Percentiles rank a stretch among this genome's conserved stretches.
phyloP scores from a whole-genome alignment of 768 basidiomycete species.

The Podaxis mareebaensis region DNA sequence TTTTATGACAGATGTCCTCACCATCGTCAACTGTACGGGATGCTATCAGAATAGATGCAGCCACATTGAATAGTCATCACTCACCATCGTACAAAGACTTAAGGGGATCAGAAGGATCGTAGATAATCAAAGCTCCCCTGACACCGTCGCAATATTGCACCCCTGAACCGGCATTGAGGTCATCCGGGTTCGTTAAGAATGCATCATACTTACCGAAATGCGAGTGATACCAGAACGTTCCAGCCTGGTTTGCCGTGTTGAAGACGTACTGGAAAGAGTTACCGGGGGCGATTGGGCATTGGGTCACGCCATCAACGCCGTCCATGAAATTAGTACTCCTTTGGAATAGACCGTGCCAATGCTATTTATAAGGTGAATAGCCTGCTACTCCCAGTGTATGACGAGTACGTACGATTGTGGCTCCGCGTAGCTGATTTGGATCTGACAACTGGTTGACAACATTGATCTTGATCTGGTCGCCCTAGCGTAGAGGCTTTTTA shows the following conservation, averaged over 20 bases:
- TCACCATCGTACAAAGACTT: conserved; percentile 19
- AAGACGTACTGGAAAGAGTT: conserved; percentile 43
- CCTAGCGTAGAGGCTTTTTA: conserved; percentile 20
- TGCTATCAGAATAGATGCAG: neutral
- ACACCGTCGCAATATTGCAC: conserved; percentile 51
- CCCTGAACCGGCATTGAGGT: conserved; percentile 10
- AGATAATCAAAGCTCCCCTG: conserved; percentile 40
- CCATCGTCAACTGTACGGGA: conserved; percentile 33
- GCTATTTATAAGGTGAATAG: conserved; percentile 29
- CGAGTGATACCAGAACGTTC: conserved; percentile 44
- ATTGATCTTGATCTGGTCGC: conserved; percentile 44
- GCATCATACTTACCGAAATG: conserved; percentile 15
- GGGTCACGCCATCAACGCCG: conserved; percentile 37
- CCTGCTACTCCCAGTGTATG: neutral
- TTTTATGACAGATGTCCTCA: conserved; percentile 24
- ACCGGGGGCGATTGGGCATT: conserved; percentile 42
- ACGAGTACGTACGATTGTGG: conserved; percentile 43
- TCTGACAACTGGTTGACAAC: conserved; percentile 49
- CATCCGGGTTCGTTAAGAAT: neutral
- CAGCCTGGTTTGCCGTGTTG: conserved; percentile 32
- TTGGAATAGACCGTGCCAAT: conserved; percentile 46
- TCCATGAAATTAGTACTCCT: conserved; percentile 38
- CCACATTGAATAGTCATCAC: neutral
- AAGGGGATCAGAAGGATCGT: conserved; percentile 28
- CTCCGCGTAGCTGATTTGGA: conserved; percentile 44